These are phyloP conservation scores for Candida hungchunana DNA, from an alignment of 805 yeast genomes.

Conservation along the genomic window DNA sequence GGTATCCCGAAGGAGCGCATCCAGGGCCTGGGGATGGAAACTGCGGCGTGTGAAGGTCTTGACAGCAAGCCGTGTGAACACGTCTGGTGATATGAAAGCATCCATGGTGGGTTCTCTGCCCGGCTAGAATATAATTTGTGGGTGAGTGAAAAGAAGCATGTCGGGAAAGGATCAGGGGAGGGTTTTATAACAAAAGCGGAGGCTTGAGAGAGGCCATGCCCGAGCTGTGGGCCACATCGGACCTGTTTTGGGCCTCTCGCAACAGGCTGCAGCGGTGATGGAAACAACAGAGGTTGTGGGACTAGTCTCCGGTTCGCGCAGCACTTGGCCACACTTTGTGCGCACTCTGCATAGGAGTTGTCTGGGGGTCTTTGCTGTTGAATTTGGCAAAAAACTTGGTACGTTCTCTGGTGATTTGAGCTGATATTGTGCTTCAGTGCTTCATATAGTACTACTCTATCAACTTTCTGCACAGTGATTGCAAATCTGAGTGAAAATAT, in stretches of 20 bases:
- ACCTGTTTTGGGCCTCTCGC: slow-evolving; percentile 7
- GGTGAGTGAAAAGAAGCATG: slow-evolving; percentile 5
- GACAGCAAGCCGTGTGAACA: slow-evolving; percentile 20
- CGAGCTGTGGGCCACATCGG: slow-evolving; percentile 9
- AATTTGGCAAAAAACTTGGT: too few relatives aligned
- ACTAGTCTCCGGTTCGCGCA: neutral
- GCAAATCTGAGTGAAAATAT: too few relatives aligned
- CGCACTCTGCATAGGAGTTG: neutral
- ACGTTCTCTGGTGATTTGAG: too few relatives aligned
- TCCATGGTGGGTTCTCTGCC: slow-evolving; percentile 7
- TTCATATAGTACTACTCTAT: too few relatives aligned
- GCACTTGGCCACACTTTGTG: neutral
- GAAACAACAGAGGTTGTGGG: slow-evolving; percentile 1
- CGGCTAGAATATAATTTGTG: too few relatives aligned
- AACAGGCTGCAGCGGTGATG: slow-evolving; percentile 12
- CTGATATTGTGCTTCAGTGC: too few relatives aligned
- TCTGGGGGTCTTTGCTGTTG: too few relatives aligned
- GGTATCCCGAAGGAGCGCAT: slow-evolving; percentile 8
- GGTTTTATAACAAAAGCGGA: slow-evolving; percentile 1
- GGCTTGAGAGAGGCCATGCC: neutral
- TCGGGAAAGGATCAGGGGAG: neutral
- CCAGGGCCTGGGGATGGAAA: neutral
- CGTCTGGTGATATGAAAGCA: slow-evolving; percentile 6
- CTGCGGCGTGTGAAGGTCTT: slow-evolving; percentile 10
- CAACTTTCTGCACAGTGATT: too few relatives aligned